Conservation (phyloP, 495 filamentous ascomycete species). For the Podospora pseudopauciseta region DNA sequence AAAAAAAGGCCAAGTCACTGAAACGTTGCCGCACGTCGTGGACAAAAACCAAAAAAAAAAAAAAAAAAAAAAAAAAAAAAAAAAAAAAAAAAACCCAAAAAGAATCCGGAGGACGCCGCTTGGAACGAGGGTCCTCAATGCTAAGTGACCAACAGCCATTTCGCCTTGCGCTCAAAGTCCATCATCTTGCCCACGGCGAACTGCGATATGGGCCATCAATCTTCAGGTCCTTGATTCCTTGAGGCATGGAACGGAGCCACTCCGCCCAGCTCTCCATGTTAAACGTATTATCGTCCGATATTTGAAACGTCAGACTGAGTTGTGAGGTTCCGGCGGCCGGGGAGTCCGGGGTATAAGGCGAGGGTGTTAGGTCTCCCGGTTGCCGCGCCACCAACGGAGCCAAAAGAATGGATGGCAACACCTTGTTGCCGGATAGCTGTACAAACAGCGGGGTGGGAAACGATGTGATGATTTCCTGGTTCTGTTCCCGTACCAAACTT, state of each 20-base stretch:
- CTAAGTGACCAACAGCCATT: no score
- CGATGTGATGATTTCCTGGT: slow-evolving; percentile 35
- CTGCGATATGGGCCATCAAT: slow-evolving; percentile 44
- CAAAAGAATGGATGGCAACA: slow-evolving; percentile 46
- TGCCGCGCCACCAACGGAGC: slow-evolving; percentile 25
- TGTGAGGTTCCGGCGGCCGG: slow-evolving; percentile 30
- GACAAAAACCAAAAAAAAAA: no score
- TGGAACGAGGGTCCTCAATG: no score
- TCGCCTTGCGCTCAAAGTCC: no score
- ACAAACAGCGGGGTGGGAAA: slow-evolving; percentile 47
- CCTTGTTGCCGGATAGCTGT: slow-evolving; percentile 43
- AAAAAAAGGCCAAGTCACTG: slow-evolving; percentile 26
- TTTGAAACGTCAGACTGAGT: slow-evolving; percentile 42
- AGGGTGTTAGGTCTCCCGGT: slow-evolving; percentile 17
- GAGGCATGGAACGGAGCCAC: slow-evolving; percentile 50
- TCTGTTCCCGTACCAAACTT: slow-evolving; percentile 41
- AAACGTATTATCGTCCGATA: slow-evolving; percentile 39
- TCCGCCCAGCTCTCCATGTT: slow-evolving; percentile 45
- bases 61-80: no score
- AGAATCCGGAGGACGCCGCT: no score
- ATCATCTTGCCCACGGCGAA: slow-evolving; percentile 14
- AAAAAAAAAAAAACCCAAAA: no score
- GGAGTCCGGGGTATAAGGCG: slow-evolving; percentile 24
- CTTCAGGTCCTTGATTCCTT: slow-evolving; percentile 46
- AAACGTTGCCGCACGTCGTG: slow-evolving; percentile 28